phyloP scores from a whole-genome alignment of 371 early-diverging fungal genomes.

The Syncephalis fuscata region DNA sequence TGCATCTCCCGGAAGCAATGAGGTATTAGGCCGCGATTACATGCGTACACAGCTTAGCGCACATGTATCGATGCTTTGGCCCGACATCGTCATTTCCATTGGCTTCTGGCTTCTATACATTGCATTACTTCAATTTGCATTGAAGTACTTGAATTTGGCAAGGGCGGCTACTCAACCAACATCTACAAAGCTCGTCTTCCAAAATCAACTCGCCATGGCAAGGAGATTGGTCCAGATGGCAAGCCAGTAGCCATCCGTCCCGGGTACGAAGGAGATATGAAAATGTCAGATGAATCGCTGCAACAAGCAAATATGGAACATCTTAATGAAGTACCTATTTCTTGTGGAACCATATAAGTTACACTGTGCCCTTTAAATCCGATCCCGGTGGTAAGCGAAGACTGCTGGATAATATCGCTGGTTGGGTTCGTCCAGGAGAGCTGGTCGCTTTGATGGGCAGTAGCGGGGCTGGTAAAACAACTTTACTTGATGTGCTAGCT shows the following conservation, averaged over 20 bases:
- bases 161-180: constrained; percentile 27
- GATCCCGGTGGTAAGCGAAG: constrained; percentile 16
- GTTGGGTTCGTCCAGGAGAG: constrained; percentile 35
- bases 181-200: constrained; percentile 16
- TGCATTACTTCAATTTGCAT: constrained; percentile 12
- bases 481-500: constrained; percentile 65
- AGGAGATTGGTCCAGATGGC: background rate
- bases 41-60: constrained; percentile 19
- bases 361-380: constrained; percentile 14
- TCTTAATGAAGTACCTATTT: constrained; percentile 18
- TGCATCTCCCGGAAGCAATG: constrained; percentile 23
- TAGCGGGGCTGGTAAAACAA: constrained; percentile 79
- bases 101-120: constrained; percentile 25
- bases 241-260: background rate
- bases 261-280: background rate
- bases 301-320: constrained; percentile 4
- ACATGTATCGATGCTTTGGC: constrained; percentile 17
- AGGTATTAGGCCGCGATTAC: constrained; percentile 39
- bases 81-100: constrained; percentile 20
- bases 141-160: constrained; percentile 25
- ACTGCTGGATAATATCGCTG: constrained; percentile 17
- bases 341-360: constrained; percentile 20
- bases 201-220: background rate
- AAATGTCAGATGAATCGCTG: background rate
- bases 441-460: constrained; percentile 73